These are phyloP conservation scores for Aspergillus fumigatus DNA, from an alignment of 2,329 filamentous ascomycete species.

Conservation along the genomic window DNA sequence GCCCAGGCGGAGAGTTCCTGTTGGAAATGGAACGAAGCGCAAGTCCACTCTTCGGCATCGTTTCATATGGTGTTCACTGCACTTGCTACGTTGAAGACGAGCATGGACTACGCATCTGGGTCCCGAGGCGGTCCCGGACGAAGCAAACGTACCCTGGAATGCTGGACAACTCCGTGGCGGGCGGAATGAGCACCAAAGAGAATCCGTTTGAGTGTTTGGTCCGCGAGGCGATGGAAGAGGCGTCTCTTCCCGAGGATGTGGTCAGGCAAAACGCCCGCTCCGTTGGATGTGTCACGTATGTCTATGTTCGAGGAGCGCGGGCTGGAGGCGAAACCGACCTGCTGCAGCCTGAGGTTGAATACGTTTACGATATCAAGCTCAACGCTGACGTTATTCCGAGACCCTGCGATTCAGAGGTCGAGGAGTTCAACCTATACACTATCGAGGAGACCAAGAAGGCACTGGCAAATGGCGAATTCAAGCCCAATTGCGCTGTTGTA, in stretches of 20 bases:
- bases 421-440: slow-evolving; percentile 72
- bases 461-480: slow-evolving; percentile 71
- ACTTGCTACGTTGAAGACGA: slow-evolving; percentile 61
- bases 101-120: slow-evolving; percentile 71
- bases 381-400: slow-evolving; percentile 62
- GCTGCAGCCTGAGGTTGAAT: slow-evolving; percentile 87
- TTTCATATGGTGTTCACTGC: slow-evolving; percentile 78
- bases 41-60: slow-evolving; percentile 67
- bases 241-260: slow-evolving; percentile 66
- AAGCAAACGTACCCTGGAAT: slow-evolving; percentile 91
- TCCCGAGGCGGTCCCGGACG: slow-evolving; percentile 66
- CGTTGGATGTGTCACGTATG: slow-evolving; percentile 74
- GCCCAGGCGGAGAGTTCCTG: slow-evolving; percentile 52
- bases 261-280: slow-evolving; percentile 58
- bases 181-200: slow-evolving; percentile 77
- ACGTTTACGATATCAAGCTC: slow-evolving; percentile 83
- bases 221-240: slow-evolving; percentile 85
- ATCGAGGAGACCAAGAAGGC: slow-evolving; percentile 70
- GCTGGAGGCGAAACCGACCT: slow-evolving; percentile 77
- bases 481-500: slow-evolving; percentile 84
- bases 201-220: slow-evolving; percentile 75
- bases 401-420: slow-evolving; percentile 85
- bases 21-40: slow-evolving; percentile 75
- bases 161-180: slow-evolving; percentile 91
- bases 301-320: slow-evolving; percentile 69